Evolutionary conservation across 1,139 yeast species (phyloP).

Genomic region (Nakaseomyces kungkrabaensis): DNA sequence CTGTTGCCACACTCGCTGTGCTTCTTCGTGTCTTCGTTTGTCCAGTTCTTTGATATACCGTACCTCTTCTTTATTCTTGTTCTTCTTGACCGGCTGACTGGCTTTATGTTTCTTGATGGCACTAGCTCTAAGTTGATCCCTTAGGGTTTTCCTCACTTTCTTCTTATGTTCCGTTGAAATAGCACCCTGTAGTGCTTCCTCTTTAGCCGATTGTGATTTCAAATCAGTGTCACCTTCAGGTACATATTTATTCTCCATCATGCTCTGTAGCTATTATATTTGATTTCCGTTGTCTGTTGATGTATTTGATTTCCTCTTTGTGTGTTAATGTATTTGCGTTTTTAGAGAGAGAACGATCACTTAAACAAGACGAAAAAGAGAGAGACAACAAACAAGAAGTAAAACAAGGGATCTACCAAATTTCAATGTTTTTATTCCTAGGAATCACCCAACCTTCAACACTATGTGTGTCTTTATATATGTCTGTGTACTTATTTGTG

Average conservation of each 20-base stretch:
- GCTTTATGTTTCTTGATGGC: slow-evolving; percentile 21
- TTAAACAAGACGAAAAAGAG: too few species aligned
- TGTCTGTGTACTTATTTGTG: too few species aligned
- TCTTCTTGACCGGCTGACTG: too few species aligned
- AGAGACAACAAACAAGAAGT: neutral
- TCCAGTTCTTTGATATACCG: slow-evolving; percentile 2
- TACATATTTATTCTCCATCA: slow-evolving; percentile 11
- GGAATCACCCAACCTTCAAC: too few species aligned
- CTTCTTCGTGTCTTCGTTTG: neutral
- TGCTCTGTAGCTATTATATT: neutral
- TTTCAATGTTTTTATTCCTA: too few species aligned
- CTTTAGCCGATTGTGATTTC: slow-evolving; percentile 15
- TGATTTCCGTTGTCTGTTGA: too few species aligned
- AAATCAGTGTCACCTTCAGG: slow-evolving; percentile 24
- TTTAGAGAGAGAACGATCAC: neutral
- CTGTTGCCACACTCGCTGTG: neutral
- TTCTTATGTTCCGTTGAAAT: slow-evolving; percentile 18
- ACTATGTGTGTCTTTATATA: too few species aligned
- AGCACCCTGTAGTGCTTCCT: slow-evolving; percentile 16
- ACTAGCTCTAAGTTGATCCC: slow-evolving; percentile 23
- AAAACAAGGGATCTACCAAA: neutral
- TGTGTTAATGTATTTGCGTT: neutral
- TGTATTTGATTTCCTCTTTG: too few species aligned
- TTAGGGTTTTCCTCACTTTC: slow-evolving; percentile 20
- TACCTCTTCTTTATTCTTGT: slow-evolving; percentile 11